Conservation (phyloP, 108 stramenopile genomes). For the Aurantiochytrium sp. region DNA sequence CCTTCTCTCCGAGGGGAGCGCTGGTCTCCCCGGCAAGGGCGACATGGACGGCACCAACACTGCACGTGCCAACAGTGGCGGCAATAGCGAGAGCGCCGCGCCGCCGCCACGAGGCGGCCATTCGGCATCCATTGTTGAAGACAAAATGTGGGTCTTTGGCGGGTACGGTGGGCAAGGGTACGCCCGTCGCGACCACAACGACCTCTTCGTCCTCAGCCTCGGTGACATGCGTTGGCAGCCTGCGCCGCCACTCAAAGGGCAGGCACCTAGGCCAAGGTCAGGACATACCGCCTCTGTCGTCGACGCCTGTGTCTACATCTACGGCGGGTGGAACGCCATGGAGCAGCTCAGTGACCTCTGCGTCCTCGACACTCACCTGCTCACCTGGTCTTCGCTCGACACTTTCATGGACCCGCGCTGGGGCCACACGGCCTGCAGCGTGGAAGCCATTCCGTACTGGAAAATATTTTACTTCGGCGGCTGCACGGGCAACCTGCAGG, state of each 20-base stretch:
- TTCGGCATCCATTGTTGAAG: constrained; percentile 52
- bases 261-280: constrained; percentile 60
- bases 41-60: too few species aligned
- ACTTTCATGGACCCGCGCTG: constrained; percentile 46
- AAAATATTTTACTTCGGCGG: constrained; percentile 79
- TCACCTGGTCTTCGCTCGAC: constrained; percentile 56
- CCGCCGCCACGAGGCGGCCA: constrained; percentile 66
- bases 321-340: constrained; percentile 73
- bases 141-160: constrained; percentile 61
- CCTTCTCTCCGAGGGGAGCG: constrained; percentile 16
- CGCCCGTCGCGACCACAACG: constrained; percentile 66
- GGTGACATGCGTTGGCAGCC: constrained; percentile 51
- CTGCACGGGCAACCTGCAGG: constrained; percentile 61
- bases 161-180: constrained; percentile 74
- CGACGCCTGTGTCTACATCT: constrained; percentile 59
- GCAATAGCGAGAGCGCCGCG: too few species aligned
- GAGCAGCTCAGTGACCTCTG: constrained; percentile 69
- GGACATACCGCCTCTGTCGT: constrained; percentile 64
- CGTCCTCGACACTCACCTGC: constrained; percentile 51
- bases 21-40: neutral
- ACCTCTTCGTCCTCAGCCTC: constrained; percentile 58
- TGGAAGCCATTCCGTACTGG: constrained; percentile 72
- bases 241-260: constrained; percentile 46
- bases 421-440: constrained; percentile 34
- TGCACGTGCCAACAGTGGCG: too few species aligned